These are phyloP conservation scores for Moringa oleifera DNA, from an alignment of 345 rosid genomes.

Conservation along the genomic window DNA sequence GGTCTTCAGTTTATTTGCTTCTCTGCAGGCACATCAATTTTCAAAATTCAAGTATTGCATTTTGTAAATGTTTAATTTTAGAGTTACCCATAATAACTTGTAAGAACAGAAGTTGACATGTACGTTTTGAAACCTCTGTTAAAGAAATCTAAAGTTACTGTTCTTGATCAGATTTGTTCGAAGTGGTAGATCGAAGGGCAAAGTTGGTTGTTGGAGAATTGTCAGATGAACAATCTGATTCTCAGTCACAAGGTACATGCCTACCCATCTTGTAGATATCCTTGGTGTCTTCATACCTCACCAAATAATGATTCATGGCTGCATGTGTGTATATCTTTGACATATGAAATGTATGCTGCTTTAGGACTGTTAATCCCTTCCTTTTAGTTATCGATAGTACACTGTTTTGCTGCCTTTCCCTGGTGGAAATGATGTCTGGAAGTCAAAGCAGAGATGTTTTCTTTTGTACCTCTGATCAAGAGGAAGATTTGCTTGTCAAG, in stretches of 20 bases:
- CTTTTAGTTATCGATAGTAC: no score
- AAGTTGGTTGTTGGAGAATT: conserved; percentile 86
- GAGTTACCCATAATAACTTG: not conserved
- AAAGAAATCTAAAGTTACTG: conserved; percentile 9
- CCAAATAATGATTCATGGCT: not conserved
- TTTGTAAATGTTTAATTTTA: not conserved
- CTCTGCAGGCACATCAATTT: not conserved
- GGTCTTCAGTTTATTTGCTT: conserved; percentile 4
- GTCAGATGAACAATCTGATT: conserved; percentile 68
- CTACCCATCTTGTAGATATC: conserved; percentile 7
- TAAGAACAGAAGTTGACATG: not conserved
- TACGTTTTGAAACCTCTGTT: not conserved
- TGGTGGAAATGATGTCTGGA: no score
- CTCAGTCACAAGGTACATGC: conserved; percentile 66
- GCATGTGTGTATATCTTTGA: not conserved
- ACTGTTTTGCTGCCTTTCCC: no score
- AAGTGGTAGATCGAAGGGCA: conserved; percentile 95
- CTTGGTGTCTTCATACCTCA: not conserved
- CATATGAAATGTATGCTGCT: not conserved
- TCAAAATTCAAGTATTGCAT: not conserved
- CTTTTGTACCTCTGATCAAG: no score
- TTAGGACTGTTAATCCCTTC: no score
- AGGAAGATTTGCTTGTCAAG: no score
- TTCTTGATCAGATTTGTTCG: conserved; percentile 65
- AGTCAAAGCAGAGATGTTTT: no score